phyloP scores from a whole-genome alignment of 164 flowering plant genomes.

The Umbellularia californica region DNA sequence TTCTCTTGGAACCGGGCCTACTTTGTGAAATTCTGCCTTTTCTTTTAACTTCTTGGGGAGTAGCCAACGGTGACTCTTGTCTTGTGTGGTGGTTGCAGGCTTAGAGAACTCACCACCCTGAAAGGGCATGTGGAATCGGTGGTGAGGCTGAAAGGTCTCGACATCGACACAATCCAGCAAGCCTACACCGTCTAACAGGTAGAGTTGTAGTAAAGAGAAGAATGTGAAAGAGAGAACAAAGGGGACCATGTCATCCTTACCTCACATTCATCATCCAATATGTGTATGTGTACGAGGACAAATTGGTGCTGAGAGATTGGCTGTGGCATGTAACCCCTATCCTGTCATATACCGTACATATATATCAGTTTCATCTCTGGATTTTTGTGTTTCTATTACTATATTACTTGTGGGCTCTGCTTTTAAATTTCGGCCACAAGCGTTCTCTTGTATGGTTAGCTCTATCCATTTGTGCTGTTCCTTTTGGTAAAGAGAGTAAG shows the following conservation, averaged over 20 bases:
- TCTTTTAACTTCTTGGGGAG: too few species aligned
- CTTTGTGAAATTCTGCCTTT: not conserved
- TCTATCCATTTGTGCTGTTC: not conserved
- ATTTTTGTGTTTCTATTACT: too few species aligned
- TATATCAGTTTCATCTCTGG: not conserved
- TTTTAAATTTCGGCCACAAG: not conserved
- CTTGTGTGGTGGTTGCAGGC: slow-evolving; percentile 34
- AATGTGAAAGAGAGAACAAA: not conserved
- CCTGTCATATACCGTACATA: not conserved
- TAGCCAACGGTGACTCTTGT: not conserved
- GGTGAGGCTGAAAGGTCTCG: slow-evolving; percentile 73
- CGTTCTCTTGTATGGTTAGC: not conserved
- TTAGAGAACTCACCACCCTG: slow-evolving; percentile 68
- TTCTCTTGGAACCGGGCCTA: not conserved
- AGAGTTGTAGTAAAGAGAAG: not conserved
- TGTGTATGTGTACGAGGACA: not conserved
- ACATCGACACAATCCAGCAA: slow-evolving; percentile 85
- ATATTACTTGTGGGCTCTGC: not conserved
- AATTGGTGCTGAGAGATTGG: not conserved
- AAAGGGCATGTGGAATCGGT: slow-evolving; percentile 92
- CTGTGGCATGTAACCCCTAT: not conserved
- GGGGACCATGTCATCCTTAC: not conserved
- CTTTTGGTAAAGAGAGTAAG: not conserved
- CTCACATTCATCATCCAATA: not conserved
- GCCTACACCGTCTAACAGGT: not conserved